Conservation (phyloP, 2,329 filamentous ascomycete genomes). For the Penicillium sp. region DNA sequence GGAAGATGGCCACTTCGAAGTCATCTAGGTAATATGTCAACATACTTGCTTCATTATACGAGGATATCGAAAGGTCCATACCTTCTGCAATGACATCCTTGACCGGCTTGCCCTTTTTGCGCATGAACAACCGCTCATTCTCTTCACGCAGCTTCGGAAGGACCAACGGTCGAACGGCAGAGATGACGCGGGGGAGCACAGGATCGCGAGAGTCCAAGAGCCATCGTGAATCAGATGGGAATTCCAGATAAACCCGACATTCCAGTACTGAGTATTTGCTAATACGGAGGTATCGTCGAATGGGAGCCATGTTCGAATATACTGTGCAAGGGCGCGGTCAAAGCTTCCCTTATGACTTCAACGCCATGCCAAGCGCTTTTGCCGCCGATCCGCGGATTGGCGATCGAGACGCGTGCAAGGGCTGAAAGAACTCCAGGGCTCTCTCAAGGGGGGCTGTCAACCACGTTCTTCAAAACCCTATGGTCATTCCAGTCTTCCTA, state of each 20-base stretch:
- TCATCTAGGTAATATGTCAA: constrained; percentile 88
- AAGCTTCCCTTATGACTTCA: constrained; percentile 7
- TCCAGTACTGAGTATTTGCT: constrained; percentile 94
- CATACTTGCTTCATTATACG: constrained; percentile 59
- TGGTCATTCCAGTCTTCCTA: neutral
- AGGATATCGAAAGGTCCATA: constrained; percentile 32
- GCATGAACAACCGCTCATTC: constrained; percentile 58
- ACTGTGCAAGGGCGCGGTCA: neutral
- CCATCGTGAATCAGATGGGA: constrained; percentile 74
- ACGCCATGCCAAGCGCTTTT: constrained; percentile 13
- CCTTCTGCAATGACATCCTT: constrained; percentile 85
- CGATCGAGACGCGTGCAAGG: constrained; percentile 5
- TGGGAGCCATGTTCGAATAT: constrained; percentile 68
- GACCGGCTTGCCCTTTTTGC: constrained; percentile 74
- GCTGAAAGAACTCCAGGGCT: neutral
- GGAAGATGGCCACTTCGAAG: constrained; percentile 91
- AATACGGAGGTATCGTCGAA: constrained; percentile 85
- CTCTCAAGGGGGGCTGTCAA: neutral
- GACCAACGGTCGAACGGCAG: constrained; percentile 79
- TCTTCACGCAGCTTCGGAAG: constrained; percentile 90
- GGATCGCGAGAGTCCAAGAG: constrained; percentile 79
- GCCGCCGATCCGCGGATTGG: constrained; percentile 18
- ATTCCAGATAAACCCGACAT: constrained; percentile 92
- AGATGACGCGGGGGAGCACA: constrained; percentile 77
- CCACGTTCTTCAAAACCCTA: neutral